A percentile compares a stretch with the other conserved stretches of the same genome.
Evolutionary conservation across 179 eudicot species (phyloP).

Genomic region (Beta macrorhiza): DNA sequence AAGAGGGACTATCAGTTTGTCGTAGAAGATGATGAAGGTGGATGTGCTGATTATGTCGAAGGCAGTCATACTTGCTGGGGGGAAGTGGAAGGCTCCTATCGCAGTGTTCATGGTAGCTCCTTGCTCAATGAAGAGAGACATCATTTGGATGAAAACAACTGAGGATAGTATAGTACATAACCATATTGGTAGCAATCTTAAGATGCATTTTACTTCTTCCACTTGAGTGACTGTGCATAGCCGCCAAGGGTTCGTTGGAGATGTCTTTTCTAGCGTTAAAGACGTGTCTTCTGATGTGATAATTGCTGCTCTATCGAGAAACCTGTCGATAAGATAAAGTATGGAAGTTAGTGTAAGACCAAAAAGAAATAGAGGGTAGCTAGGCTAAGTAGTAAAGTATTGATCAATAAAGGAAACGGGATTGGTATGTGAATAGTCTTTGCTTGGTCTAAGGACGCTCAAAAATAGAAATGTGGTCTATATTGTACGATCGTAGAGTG

Average conservation of each 20-base stretch:
- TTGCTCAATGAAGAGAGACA: constrained; percentile 52
- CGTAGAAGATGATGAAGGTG: constrained; percentile 49
- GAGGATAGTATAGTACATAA: constrained; percentile 47
- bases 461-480: too few relatives aligned
- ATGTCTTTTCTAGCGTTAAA: constrained; percentile 23
- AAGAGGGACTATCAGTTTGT: constrained; percentile 45
- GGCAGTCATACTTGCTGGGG: constrained; percentile 58
- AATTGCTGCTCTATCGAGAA: constrained; percentile 46
- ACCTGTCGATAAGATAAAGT: constrained; percentile 21
- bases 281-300: constrained; percentile 32
- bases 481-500: neutral
- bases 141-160: constrained; percentile 50
- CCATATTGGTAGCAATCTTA: constrained; percentile 48
- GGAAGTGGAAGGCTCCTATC: constrained; percentile 42
- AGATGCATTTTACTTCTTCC: constrained; percentile 50
- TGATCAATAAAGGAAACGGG: too few relatives aligned
- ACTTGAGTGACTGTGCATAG: constrained; percentile 51
- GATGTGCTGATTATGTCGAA: constrained; percentile 56
- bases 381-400: too few relatives aligned
- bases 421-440: too few relatives aligned
- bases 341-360: neutral
- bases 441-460: neutral
- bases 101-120: constrained; percentile 51
- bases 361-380: neutral
- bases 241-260: constrained; percentile 37